Evolutionary conservation across 2,329 filamentous ascomycete genomes (phyloP), one percentile per base, ranked within the genome.

Genomic region (Colletotrichum falcatum): DNA sequence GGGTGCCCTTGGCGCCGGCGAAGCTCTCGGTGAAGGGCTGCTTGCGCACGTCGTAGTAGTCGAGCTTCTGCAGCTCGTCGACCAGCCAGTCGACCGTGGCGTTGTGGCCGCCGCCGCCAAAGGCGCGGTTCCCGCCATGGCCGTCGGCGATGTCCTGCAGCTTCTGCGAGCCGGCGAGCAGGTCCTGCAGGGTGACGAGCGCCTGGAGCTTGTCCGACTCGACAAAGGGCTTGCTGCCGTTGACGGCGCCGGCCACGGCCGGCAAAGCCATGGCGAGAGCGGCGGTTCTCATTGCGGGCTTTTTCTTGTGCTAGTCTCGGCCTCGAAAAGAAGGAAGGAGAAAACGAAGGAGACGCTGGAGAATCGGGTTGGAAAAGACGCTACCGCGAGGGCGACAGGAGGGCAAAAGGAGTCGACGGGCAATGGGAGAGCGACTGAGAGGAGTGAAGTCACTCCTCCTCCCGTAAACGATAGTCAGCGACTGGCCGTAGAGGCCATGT

Each of bases 1-100:
- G 73, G 0, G 74, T 74, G 39, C 75, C 78, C 2, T 74, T 74
- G 66, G 78, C 78, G n/a, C 76, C 76, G 3, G 79, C 77, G 75
- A 77, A 82, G 59, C 79, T 73, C 76, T 83, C 81, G 44, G 77
- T 79, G 68, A 85, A 84, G 46, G 82, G 79, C 78, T 85, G 83
- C 77, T 83, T 83, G 67, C 75, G 75, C 39, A 85, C 82, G 53
- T 82, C 75, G 75, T 82, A 86, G 76, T 83, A 83, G 75, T 77
- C 78, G 37, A 79, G 76, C 8, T 76, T 74, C 53, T 74, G 76
- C 35, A 85, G 78, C 28, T 80, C 79, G 63, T 83, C 77, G 77
- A 80, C 81, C 66, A 85, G 76, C 73, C 78, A 86, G 76, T 84
- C 81, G 61, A 85, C 79, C 7, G 83, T 86, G 63, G 80, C 79